Evolutionary conservation across 306 rosid genomes (phyloP).

Genomic region (Medicago arabica): DNA sequence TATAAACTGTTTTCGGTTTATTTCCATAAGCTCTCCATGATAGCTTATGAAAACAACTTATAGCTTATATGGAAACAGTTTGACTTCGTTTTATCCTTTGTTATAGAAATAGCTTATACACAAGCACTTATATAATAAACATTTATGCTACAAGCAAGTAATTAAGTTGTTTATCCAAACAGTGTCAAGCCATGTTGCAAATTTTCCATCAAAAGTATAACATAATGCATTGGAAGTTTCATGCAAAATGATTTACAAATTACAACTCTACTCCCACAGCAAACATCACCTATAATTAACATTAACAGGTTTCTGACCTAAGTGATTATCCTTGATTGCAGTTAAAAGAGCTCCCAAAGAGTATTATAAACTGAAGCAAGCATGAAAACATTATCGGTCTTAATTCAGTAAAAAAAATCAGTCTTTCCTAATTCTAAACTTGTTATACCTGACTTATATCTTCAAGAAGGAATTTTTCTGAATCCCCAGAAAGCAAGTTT

Average conservation of each 20-base stretch:
- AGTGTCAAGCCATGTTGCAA: not conserved
- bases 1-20: not conserved
- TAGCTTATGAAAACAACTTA: not conserved
- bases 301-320: not conserved
- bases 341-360: not conserved
- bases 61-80: not conserved
- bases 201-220: constrained; percentile 10
- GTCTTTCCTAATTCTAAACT: not conserved
- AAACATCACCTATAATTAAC: not conserved
- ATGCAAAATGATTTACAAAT: not conserved
- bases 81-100: not conserved
- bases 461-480: constrained; percentile 81
- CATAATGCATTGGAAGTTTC: constrained; percentile 9
- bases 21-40: not conserved
- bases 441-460: constrained; percentile 76
- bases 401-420: not conserved
- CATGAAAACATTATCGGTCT: constrained; percentile 15
- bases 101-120: not conserved
- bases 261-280: not conserved
- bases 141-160: not conserved
- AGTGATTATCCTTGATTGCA: constrained; percentile 19
- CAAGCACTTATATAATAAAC: not conserved
- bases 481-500: constrained; percentile 91
- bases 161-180: not conserved
- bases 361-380: not conserved